Conservation (phyloP, 2,329 filamentous ascomycete species). For the Sporothrix euskadiensis region DNA sequence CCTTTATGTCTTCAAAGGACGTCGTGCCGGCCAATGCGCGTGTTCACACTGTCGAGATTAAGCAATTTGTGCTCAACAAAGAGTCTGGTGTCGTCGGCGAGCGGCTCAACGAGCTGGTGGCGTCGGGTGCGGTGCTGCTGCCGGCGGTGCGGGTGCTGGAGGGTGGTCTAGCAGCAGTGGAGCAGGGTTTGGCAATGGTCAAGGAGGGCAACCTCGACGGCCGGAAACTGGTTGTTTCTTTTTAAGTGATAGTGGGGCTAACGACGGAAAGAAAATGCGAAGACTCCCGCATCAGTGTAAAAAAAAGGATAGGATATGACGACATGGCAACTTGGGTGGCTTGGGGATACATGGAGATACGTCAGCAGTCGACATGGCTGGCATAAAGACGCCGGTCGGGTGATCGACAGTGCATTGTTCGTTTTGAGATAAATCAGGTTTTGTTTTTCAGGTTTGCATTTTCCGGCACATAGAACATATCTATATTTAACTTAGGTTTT, state of each 20-base stretch:
- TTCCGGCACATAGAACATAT: neutral
- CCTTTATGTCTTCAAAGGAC: conserved; percentile 39
- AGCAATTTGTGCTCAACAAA: conserved; percentile 42
- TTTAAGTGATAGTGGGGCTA: neutral
- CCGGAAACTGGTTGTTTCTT: conserved; percentile 40
- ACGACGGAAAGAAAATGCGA: neutral
- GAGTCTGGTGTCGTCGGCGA: conserved; percentile 37
- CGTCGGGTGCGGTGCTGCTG: conserved; percentile 36
- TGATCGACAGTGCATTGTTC: neutral
- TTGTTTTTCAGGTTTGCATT: neutral
- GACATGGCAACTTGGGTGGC: neutral
- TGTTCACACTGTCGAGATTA: conserved; percentile 45
- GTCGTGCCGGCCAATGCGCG: conserved; percentile 37
- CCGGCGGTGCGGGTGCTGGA: conserved; percentile 40
- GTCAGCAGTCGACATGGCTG: neutral
- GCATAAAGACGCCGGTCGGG: neutral
- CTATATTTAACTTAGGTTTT: neutral
- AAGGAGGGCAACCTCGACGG: conserved; percentile 41
- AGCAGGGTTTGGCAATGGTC: conserved; percentile 39
- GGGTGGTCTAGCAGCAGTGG: conserved; percentile 40
- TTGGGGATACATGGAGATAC: neutral
- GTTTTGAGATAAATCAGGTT: neutral
- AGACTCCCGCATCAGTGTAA: neutral
- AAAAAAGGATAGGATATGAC: neutral
- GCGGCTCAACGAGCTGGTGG: conserved; percentile 40